Percentiles rank a stretch among this genome's conserved stretches.
phyloP scores from a whole-genome alignment of 2,329 filamentous ascomycete species.

The Tothia fuscella region DNA sequence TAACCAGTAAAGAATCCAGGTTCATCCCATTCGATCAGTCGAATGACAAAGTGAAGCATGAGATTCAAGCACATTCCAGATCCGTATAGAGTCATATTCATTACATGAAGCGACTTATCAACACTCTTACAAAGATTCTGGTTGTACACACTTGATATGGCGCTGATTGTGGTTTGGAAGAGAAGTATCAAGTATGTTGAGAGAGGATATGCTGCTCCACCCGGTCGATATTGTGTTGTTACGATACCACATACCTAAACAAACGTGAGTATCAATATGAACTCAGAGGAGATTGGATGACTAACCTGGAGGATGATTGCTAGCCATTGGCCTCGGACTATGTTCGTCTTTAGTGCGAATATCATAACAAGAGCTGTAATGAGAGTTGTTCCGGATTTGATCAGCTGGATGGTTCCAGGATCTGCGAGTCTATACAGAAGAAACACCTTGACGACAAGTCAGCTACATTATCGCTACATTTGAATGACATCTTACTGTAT shows the following conservation, averaged over 20 bases:
- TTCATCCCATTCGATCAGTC: slow-evolving; percentile 21
- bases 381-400: slow-evolving; percentile 23
- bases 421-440: slow-evolving; percentile 22
- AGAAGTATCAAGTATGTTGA: slow-evolving; percentile 22
- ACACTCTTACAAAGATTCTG: slow-evolving; percentile 23
- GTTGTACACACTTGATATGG: slow-evolving; percentile 24
- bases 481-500: too few relatives aligned
- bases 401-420: slow-evolving; percentile 23
- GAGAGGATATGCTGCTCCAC: slow-evolving; percentile 19
- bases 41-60: slow-evolving; percentile 17
- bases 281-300: background rate
- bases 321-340: slow-evolving; percentile 23
- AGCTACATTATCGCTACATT: slow-evolving; percentile 15
- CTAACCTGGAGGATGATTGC: slow-evolving; percentile 22
- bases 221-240: slow-evolving; percentile 22
- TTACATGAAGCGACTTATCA: slow-evolving; percentile 22
- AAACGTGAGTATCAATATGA: background rate
- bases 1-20: slow-evolving; percentile 14
- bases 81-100: slow-evolving; percentile 24
- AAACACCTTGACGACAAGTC: too few relatives aligned
- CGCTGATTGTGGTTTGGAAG: slow-evolving; percentile 23
- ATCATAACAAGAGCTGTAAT: slow-evolving; percentile 23
- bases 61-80: slow-evolving; percentile 18
- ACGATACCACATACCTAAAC: slow-evolving; percentile 20
- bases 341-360: slow-evolving; percentile 16